These are phyloP conservation scores for Primulina tabacum DNA, from an alignment of 257 asterid genomes.

Conservation along the genomic window DNA sequence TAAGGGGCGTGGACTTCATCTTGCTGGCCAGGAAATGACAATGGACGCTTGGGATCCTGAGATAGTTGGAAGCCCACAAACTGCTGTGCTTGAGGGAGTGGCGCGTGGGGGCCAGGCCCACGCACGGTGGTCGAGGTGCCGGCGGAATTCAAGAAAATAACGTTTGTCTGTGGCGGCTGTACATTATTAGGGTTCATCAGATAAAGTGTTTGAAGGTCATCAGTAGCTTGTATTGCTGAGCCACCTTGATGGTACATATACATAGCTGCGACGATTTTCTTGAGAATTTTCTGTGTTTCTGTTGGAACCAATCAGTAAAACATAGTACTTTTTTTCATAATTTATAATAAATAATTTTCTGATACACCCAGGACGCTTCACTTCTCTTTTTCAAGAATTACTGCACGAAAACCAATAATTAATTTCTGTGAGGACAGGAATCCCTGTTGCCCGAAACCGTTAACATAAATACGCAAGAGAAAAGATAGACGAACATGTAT, in stretches of 20 bases:
- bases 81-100: constrained; percentile 35
- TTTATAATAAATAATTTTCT: too few species aligned
- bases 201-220: constrained; percentile 66
- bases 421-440: too few species aligned
- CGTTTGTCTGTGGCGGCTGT: constrained; percentile 14
- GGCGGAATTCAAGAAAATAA: constrained; percentile 40
- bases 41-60: not conserved
- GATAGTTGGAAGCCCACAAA: constrained; percentile 27
- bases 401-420: too few species aligned
- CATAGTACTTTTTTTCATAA: too few species aligned
- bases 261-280: constrained; percentile 30
- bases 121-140: not conserved
- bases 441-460: too few species aligned
- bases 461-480: too few species aligned
- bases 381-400: too few species aligned
- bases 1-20: constrained; percentile 17
- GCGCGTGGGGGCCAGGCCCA: constrained; percentile 31
- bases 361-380: too few species aligned
- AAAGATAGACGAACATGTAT: too few species aligned
- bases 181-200: constrained; percentile 13
- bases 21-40: too few species aligned
- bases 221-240: constrained; percentile 54
- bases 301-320: too few species aligned
- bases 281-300: too few species aligned
- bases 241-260: constrained; percentile 64